Evolutionary conservation across 2,329 filamentous ascomycete species (phyloP).

Genomic region (Thelonectria rubi): DNA sequence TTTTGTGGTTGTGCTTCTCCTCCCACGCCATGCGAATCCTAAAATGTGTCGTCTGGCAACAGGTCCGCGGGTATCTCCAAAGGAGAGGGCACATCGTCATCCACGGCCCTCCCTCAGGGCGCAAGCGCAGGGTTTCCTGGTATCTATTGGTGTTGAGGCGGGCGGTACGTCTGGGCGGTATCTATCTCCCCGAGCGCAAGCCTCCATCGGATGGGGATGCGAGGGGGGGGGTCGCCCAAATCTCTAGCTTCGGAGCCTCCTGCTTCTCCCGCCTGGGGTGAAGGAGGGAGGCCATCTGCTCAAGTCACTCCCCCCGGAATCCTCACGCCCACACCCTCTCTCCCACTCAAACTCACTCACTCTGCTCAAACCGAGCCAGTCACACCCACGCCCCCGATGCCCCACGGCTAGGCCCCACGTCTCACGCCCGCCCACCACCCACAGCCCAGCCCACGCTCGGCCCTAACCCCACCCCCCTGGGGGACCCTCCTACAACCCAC

Average conservation of each 20-base stretch:
- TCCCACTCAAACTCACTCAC: slow-evolving; percentile 13
- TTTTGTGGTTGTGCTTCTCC: not conserved
- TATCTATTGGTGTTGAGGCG: slow-evolving; percentile 1
- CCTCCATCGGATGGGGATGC: slow-evolving; percentile 21
- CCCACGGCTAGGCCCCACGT: slow-evolving; percentile 27
- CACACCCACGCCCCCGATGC: slow-evolving; percentile 31
- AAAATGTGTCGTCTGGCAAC: slow-evolving; percentile 1
- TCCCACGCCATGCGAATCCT: not conserved
- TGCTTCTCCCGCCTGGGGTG: slow-evolving; percentile 43
- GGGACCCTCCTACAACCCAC: slow-evolving; percentile 28
- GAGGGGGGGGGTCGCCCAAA: slow-evolving; percentile 16
- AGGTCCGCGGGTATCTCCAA: not conserved
- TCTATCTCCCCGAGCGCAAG: slow-evolving; percentile 28
- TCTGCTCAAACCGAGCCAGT: slow-evolving; percentile 15
- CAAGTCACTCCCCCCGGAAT: slow-evolving; percentile 28
- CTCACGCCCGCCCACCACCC: slow-evolving; percentile 10
- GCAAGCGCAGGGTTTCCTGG: slow-evolving; percentile 2
- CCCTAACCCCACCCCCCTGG: slow-evolving; percentile 19
- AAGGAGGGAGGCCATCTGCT: slow-evolving; percentile 28
- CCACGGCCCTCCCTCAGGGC: not conserved
- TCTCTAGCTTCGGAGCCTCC: slow-evolving; percentile 37
- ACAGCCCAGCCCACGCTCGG: slow-evolving; percentile 22
- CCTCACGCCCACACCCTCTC: slow-evolving; percentile 27
- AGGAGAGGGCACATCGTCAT: slow-evolving; percentile 15
- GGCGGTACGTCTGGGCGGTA: not conserved